Evolutionary conservation across 2,329 filamentous ascomycete species (phyloP), one percentile per base, ranked within the genome.

Genomic region (Rhynchosporium agropyri): DNA sequence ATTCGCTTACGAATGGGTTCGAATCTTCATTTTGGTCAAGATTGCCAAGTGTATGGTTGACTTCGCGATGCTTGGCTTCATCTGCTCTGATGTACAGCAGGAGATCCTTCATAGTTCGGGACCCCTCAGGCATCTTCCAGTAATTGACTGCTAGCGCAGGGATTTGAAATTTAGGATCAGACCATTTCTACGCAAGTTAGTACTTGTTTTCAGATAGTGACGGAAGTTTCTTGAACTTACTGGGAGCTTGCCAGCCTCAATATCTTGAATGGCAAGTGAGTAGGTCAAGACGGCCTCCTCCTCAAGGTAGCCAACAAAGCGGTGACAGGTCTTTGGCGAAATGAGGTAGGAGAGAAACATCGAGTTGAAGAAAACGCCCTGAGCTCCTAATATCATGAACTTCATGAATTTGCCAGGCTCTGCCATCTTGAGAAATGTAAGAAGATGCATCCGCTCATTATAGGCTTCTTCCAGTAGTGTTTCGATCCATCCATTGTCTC

Each of bases 241-340:
- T 12, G 93, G 92, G 13, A 97, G 79, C 63, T 86, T 84, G n/a
- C 94, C 94, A 2, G 84, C 82, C 63, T 98, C 93, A 29, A 99
- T 84, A 73, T 98, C 95, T 68, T 87, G 81, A 71, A 98, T 90
- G 65, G 92, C 91, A 56, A 92, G 87, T 0, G 92, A 95, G 79
- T 99, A 99, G 0, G 95, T 99, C 73, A 96, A 84, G 1, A 98
- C 94, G 8, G 95, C 95, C 77, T 99, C 95, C 76, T 99, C 95
- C 77, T 99, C 95, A 12, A 99, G 86, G 71, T 98, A 98, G 1
- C 93, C 95, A 59, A 98, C 93, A 76, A 99, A 98, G 50, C 95
- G 89, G 77, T 99, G 95, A 73, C 91, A 94, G 67, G 91, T 94
- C 65, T 88, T 87, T 6, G 95, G 94, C 1, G 89, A 92, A 64